Evolutionary conservation across 192 early-diverging fungal species (phyloP), one percentile per base, ranked within the genome.

Genomic region (Lobosporangium transversale): DNA sequence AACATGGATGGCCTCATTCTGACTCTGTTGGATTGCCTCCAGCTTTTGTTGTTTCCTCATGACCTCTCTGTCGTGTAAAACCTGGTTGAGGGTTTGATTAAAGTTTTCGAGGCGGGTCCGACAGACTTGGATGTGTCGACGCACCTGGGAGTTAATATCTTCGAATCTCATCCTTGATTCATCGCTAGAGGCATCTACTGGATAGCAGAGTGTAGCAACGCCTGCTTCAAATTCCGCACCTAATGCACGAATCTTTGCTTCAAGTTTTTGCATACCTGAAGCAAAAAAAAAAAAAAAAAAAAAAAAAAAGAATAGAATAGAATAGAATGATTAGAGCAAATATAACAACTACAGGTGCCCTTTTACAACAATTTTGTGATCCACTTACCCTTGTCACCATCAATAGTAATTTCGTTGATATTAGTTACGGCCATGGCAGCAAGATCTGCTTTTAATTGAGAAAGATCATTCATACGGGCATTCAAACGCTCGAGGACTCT

Each of bases 81-180:
- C 53, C 0, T 62, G 35, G 2, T 67, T 50, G 11, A 67, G 24
- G 11, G 64, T 36, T 36, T 52, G 43, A 5, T 48, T 57, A 1
- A 37, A 53, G 4, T 43, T 29, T 0, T 67, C 44, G 20, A 76
- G 52, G 2, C 14, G 42, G 0, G 50, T 37, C 15, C 45, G 63
- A 27, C 59, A 54, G 7, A 32, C 24, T 3, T 62, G 45, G 31
- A 67, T 23, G 29, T 76, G 64, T 14, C 48, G 4, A 14, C 58
- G 58, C 1, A 76, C 66, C 21, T 32, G 7, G 33, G 58, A 52
- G 29, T 76, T 76, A 40, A 62, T 26, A 4, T 62, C 32, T 1
- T 67, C 40, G 0, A 65, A 66, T 4, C 32, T 26, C 3, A 29
- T 11, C 36, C 21, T 55, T 17, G 73, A 10, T 30, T 57, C 73